phyloP scores from a whole-genome alignment of 2,329 filamentous ascomycete species.

The Scolecobasidium constrictum region DNA sequence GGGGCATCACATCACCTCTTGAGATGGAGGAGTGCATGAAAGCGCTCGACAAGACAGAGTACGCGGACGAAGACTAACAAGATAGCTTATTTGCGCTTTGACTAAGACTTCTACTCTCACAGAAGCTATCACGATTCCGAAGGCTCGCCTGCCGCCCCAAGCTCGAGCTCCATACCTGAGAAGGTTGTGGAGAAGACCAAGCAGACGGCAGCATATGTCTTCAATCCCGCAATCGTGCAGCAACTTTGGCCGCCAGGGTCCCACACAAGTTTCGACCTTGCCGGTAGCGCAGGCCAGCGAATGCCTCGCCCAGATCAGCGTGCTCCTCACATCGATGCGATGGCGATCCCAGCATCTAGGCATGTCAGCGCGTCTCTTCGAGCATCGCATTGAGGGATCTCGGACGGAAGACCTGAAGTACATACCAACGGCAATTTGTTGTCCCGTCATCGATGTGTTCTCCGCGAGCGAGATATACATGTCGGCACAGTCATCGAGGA shows the following conservation, averaged over 20 bases:
- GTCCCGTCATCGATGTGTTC: slow-evolving; percentile 40
- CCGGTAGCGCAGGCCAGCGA: background rate
- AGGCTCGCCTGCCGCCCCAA: background rate
- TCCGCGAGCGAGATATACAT: slow-evolving; percentile 44
- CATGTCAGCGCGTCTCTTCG: background rate
- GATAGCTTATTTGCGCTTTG: background rate
- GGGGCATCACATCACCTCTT: slow-evolving; percentile 75
- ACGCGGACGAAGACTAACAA: slow-evolving; percentile 24
- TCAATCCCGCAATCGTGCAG: slow-evolving; percentile 10
- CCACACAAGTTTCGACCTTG: background rate
- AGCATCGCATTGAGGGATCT: background rate
- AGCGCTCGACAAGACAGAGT: slow-evolving; percentile 36
- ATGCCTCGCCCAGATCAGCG: background rate
- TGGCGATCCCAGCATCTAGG: slow-evolving; percentile 9
- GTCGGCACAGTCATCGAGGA: slow-evolving; percentile 43
- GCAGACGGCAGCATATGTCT: slow-evolving; percentile 6
- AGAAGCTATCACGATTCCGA: slow-evolving; percentile 3
- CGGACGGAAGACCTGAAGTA: slow-evolving; percentile 1
- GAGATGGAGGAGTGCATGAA: slow-evolving; percentile 35
- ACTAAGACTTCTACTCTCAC: background rate
- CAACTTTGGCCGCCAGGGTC: slow-evolving; percentile 9
- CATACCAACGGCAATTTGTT: slow-evolving; percentile 32
- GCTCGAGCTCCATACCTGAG: too few relatives aligned
- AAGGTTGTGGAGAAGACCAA: background rate
- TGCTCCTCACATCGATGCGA: slow-evolving; percentile 6